These are phyloP conservation scores for Saccharomyces pastorianus DNA, from an alignment of 1,139 yeast genomes.

Conservation along the genomic window DNA sequence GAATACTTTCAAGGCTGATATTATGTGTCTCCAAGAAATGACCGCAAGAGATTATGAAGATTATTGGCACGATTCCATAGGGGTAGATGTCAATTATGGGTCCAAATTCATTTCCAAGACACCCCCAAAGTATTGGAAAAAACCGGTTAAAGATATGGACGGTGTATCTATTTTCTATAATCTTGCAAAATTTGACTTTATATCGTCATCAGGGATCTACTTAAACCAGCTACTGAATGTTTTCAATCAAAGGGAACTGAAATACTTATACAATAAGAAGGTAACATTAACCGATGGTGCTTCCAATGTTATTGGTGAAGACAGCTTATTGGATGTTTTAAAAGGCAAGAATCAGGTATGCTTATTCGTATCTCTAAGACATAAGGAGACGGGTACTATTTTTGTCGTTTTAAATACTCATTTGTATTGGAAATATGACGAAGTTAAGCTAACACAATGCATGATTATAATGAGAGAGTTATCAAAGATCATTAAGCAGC, in stretches of 20 bases:
- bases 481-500: constrained; percentile 26
- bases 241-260: constrained; percentile 34
- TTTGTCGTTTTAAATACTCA: constrained; percentile 50
- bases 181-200: constrained; percentile 38
- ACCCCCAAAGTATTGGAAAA: constrained; percentile 45
- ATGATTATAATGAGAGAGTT: constrained; percentile 37
- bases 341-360: constrained; percentile 49
- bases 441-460: constrained; percentile 49
- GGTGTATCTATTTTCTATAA: constrained; percentile 51
- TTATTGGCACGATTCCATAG: constrained; percentile 36
- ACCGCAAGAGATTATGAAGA: constrained; percentile 40
- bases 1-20: constrained; percentile 40
- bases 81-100: constrained; percentile 32
- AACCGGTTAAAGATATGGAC: constrained; percentile 41
- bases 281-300: constrained; percentile 27
- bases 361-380: constrained; percentile 40
- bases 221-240: constrained; percentile 37
- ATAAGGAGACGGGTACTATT: constrained; percentile 34
- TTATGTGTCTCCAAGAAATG: constrained; percentile 57
- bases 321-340: constrained; percentile 30
- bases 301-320: constrained; percentile 21
- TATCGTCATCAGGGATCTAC: constrained; percentile 38
- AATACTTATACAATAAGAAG: constrained; percentile 32
- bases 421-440: constrained; percentile 52
- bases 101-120: constrained; percentile 44